Conservation (phyloP, 148 eudicot species). For the Rheum nobile region DNA sequence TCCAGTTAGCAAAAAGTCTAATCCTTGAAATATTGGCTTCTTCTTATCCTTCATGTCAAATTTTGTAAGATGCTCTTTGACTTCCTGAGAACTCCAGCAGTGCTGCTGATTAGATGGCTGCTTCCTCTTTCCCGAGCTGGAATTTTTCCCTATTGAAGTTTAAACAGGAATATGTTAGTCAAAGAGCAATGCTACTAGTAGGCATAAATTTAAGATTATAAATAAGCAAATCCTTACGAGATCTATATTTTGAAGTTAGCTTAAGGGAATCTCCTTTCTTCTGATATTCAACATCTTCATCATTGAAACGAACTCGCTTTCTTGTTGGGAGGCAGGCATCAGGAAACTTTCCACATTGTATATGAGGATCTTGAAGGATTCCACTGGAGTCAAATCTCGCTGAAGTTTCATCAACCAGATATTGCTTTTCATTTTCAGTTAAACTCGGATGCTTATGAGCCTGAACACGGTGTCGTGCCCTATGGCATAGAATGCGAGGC, state of each 20-base stretch:
- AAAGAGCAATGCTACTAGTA: neutral
- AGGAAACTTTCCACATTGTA: conserved; percentile 16
- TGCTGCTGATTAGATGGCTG: conserved; percentile 16
- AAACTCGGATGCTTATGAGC: conserved; percentile 26
- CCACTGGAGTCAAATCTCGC: conserved; percentile 13
- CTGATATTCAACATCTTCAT: conserved; percentile 17
- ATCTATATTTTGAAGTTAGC: conserved; percentile 12
- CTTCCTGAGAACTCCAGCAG: conserved; percentile 32
- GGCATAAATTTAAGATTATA: neutral
- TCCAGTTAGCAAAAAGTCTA: conserved; percentile 76
- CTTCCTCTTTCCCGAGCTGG: conserved; percentile 24
- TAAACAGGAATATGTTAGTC: neutral
- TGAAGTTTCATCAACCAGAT: conserved; percentile 15
- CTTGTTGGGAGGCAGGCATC: conserved; percentile 20
- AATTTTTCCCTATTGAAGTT: conserved; percentile 21
- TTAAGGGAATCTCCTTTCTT: conserved; percentile 17
- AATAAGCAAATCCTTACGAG: conserved; percentile 23
- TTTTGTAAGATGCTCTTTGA: conserved; percentile 31
- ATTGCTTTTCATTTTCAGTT: conserved; percentile 17
- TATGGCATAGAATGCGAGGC: conserved; percentile 21
- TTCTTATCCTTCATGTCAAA: conserved; percentile 23
- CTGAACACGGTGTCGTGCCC: conserved; percentile 18
- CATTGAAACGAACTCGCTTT: conserved; percentile 63
- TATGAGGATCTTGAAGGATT: conserved; percentile 15
- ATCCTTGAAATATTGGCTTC: conserved; percentile 42